Evolutionary conservation across 495 filamentous ascomycete genomes (phyloP).

Genomic region (Cetradonia linearis): DNA sequence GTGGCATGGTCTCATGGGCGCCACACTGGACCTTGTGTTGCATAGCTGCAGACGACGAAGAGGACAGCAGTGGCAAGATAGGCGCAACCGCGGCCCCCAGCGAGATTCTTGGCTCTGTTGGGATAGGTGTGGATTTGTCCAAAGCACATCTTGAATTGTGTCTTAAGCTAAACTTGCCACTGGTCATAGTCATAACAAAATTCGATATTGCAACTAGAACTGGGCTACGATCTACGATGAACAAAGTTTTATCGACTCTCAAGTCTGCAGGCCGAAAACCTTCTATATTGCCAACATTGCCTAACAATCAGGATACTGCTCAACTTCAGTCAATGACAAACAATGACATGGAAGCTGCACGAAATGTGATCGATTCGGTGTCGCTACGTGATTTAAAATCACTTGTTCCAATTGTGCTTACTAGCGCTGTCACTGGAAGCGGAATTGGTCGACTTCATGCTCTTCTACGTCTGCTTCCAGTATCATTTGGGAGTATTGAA

Average conservation of each 20-base stretch:
- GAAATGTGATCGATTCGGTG: conserved; percentile 36
- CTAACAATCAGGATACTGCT: conserved; percentile 22
- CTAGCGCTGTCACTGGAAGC: conserved; percentile 75
- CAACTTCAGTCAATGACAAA: conserved; percentile 34
- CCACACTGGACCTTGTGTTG: conserved; percentile 89
- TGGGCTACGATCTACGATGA: conserved; percentile 56
- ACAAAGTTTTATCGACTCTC: conserved; percentile 61
- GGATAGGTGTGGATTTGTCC: conserved; percentile 55
- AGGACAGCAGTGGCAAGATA: conserved; percentile 33
- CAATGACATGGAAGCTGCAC: conserved; percentile 42
- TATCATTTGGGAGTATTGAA: neutral
- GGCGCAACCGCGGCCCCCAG: conserved; percentile 31
- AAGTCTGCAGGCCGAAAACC: conserved; percentile 68
- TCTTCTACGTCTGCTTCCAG: conserved; percentile 63
- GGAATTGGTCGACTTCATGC: conserved; percentile 77
- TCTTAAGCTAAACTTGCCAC: conserved; percentile 60
- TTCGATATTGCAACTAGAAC: conserved; percentile 70
- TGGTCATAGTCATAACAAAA: conserved; percentile 81
- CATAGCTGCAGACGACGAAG: conserved; percentile 68
- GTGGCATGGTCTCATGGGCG: conserved; percentile 88
- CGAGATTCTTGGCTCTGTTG: conserved; percentile 42
- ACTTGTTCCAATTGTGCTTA: conserved; percentile 75
- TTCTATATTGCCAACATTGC: conserved; percentile 47
- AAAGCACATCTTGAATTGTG: conserved; percentile 80
- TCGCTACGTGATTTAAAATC: conserved; percentile 37